These are phyloP conservation scores for Arthromyces matolae DNA, from an alignment of 768 basidiomycete genomes.

Conservation along the genomic window DNA sequence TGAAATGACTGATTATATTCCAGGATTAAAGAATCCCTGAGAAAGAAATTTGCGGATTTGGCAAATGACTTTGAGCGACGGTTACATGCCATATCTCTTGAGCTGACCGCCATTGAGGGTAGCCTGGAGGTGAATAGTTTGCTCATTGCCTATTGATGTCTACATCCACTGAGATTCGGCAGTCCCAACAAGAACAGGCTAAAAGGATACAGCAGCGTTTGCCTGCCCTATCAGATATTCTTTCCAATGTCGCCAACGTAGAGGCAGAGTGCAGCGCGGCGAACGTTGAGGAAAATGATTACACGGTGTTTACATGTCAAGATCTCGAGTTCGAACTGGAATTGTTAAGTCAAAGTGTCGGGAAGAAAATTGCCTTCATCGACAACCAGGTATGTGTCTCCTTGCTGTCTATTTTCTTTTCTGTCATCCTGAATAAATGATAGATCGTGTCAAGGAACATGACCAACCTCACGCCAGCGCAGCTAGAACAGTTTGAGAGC, in stretches of 20 bases:
- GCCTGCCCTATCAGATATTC: slow-evolving; percentile 55
- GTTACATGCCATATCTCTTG: slow-evolving; percentile 61
- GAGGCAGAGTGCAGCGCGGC: slow-evolving; percentile 79
- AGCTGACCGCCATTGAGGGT: slow-evolving; percentile 72
- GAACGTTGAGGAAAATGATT: slow-evolving; percentile 96
- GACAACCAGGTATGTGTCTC: slow-evolving; percentile 78
- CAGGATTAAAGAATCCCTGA: slow-evolving; percentile 79
- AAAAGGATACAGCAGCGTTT: slow-evolving; percentile 63
- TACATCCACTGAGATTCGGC: background rate
- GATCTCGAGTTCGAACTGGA: slow-evolving; percentile 90
- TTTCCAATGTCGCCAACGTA: slow-evolving; percentile 53
- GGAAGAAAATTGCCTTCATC: slow-evolving; percentile 91
- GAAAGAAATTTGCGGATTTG: slow-evolving; percentile 72
- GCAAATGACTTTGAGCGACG: slow-evolving; percentile 75
- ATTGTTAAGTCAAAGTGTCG: slow-evolving; percentile 73
- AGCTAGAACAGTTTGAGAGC: slow-evolving; percentile 93
- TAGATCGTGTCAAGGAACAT: slow-evolving; percentile 92
- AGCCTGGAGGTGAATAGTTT: slow-evolving; percentile 59
- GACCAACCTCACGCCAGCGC: slow-evolving; percentile 92
- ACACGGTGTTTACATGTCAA: slow-evolving; percentile 84
- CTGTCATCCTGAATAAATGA: slow-evolving; percentile 5
- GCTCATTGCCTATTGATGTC: background rate
- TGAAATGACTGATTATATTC: background rate
- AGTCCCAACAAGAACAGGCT: slow-evolving; percentile 76
- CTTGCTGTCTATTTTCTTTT: background rate